Conservation (phyloP, 495 filamentous ascomycete genomes). For the Gamarada debralockiae region DNA sequence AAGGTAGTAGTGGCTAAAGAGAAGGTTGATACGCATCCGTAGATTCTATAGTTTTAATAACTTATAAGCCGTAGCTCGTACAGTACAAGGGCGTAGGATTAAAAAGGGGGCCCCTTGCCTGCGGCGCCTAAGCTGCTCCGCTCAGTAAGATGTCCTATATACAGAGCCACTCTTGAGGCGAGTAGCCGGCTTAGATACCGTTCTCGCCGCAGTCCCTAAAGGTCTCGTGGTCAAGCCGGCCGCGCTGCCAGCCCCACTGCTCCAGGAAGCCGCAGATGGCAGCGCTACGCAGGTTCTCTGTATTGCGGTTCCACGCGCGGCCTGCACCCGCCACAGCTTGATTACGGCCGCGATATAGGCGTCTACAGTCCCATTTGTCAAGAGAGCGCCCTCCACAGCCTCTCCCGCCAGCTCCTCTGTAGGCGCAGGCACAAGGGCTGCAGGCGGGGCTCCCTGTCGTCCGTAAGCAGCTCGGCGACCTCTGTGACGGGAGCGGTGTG, state of each 20-base stretch:
- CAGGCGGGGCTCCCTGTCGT: not conserved
- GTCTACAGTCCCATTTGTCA: not conserved
- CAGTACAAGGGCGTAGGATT: too few relatives aligned
- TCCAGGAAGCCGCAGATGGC: not conserved
- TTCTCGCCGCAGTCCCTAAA: not conserved
- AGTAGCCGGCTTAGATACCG: not conserved
- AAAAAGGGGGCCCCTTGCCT: too few relatives aligned
- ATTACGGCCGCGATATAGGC: not conserved
- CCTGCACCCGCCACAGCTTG: not conserved
- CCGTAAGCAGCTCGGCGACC: not conserved
- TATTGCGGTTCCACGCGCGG: not conserved
- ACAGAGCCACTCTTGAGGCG: not conserved
- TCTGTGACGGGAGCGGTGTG: too few relatives aligned
- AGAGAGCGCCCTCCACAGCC: not conserved
- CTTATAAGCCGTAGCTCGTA: too few relatives aligned
- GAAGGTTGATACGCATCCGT: not conserved
- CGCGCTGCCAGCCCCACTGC: not conserved
- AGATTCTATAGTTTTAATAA: too few relatives aligned
- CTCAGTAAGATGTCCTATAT: not conserved
- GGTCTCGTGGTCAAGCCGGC: not conserved
- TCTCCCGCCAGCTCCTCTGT: not conserved
- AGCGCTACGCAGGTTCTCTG: not conserved
- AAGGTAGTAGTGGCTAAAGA: constrained; percentile 1
- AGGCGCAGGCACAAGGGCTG: not conserved
- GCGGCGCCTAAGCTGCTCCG: not conserved